Percentiles rank a stretch among this genome's conserved stretches.
Evolutionary conservation across 164 flowering plant genomes (phyloP).

Genomic region (Annona cherimola): DNA sequence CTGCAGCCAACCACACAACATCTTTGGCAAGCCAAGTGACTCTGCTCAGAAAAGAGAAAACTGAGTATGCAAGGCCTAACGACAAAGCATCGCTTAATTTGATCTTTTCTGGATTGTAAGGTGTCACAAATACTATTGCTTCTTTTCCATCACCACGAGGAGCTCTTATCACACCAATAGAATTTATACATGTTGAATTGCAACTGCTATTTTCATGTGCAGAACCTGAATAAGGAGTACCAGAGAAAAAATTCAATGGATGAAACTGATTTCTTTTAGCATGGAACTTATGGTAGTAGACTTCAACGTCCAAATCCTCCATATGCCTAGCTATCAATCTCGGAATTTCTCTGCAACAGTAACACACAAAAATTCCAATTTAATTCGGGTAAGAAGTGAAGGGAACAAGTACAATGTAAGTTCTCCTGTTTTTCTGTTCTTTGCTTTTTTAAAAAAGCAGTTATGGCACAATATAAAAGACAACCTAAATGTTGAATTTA

Average conservation of each 20-base stretch:
- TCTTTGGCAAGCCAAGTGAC: conserved; percentile 97
- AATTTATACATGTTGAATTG: conserved; percentile 46
- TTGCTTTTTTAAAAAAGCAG: not conserved
- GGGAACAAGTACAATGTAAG: not conserved
- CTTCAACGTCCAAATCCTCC: conserved; percentile 72
- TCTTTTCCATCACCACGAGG: conserved; percentile 98
- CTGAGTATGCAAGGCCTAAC: conserved; percentile 66
- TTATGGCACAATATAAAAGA: not conserved
- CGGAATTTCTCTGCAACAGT: conserved; percentile 48
- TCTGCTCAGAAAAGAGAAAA: conserved; percentile 65
- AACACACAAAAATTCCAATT: conserved; percentile 10
- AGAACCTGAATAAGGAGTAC: conserved; percentile 33
- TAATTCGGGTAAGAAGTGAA: conserved; percentile 3
- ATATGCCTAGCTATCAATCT: conserved; percentile 54
- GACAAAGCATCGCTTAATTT: conserved; percentile 51
- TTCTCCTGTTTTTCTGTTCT: no score
- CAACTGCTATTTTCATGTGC: conserved; percentile 38
- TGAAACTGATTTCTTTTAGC: conserved; percentile 49
- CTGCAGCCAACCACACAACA: conserved; percentile 91
- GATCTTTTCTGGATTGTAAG: conserved; percentile 54
- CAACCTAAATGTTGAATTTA: not conserved
- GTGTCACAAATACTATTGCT: conserved; percentile 89
- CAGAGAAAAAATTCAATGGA: conserved; percentile 68
- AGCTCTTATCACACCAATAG: conserved; percentile 88
- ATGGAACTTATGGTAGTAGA: conserved; percentile 63